phyloP scores from a whole-genome alignment of 2,329 filamentous ascomycete species.

The Diaporthe eres region DNA sequence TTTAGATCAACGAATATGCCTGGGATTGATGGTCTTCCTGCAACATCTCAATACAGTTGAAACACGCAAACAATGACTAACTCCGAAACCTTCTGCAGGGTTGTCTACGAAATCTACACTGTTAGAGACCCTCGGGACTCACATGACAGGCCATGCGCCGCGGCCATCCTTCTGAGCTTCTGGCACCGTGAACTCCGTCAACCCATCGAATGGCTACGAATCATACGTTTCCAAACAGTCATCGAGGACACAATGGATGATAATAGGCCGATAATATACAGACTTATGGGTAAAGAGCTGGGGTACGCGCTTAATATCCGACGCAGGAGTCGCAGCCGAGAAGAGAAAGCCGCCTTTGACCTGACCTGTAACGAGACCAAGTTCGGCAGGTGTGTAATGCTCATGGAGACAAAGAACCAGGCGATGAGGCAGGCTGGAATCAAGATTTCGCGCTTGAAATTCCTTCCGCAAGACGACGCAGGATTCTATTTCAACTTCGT shows the following conservation, averaged over 20 bases:
- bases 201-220: background rate
- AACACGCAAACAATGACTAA: background rate
- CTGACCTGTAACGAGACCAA: background rate
- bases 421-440: background rate
- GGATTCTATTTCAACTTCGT: background rate
- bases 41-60: background rate
- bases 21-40: too few species aligned
- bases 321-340: background rate
- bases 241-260: background rate
- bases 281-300: background rate
- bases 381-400: background rate
- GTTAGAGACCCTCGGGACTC: background rate
- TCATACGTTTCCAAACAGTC: background rate
- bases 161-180: background rate
- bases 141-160: background rate
- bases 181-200: background rate
- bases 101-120: background rate
- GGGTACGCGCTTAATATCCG: background rate
- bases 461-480: background rate
- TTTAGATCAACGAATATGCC: too few species aligned
- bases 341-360: background rate
- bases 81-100: background rate
- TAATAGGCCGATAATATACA: background rate
- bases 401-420: background rate
- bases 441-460: background rate